Percentiles rank a stretch among this genome's conserved stretches.
Conservation (phyloP, 805 yeast genomes). For the Huiozyma naganishii region DNA sequence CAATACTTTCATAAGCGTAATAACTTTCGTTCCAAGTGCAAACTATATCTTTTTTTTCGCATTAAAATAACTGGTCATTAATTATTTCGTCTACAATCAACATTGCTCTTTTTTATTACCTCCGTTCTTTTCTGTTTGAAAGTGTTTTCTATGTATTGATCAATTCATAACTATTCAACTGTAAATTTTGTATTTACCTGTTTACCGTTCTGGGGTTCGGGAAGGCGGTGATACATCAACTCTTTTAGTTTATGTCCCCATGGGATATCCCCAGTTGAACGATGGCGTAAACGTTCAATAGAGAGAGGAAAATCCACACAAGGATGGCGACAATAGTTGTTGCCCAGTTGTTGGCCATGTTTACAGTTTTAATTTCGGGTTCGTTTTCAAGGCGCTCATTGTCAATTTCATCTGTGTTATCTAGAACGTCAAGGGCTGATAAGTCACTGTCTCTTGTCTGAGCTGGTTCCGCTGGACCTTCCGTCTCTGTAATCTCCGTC, state of each 20-base stretch:
- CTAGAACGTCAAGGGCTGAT: not conserved
- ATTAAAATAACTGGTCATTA: too few species aligned
- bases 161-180: too few species aligned
- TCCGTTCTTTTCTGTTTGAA: too few species aligned
- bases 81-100: too few species aligned
- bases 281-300: conserved; percentile 58
- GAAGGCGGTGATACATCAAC: not conserved
- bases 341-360: conserved; percentile 54
- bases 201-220: too few species aligned
- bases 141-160: too few species aligned
- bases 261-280: conserved; percentile 30
- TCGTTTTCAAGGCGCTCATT: conserved; percentile 10
- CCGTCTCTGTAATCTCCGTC: conserved; percentile 30
- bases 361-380: conserved; percentile 23
- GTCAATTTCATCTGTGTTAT: conserved; percentile 8
- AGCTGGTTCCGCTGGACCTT: conserved; percentile 5
- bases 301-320: conserved; percentile 63
- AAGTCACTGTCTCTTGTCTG: not conserved
- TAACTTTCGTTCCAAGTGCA: too few species aligned
- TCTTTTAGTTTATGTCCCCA: conserved; percentile 12
- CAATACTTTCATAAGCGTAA: too few species aligned
- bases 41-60: too few species aligned
- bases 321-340: conserved; percentile 40
- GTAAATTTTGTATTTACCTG: too few species aligned
- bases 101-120: too few species aligned